Evolutionary conservation across 78 protist species (phyloP), one percentile per base, ranked within the genome.

Genomic region (Planoprotostelium fungivorum): DNA sequence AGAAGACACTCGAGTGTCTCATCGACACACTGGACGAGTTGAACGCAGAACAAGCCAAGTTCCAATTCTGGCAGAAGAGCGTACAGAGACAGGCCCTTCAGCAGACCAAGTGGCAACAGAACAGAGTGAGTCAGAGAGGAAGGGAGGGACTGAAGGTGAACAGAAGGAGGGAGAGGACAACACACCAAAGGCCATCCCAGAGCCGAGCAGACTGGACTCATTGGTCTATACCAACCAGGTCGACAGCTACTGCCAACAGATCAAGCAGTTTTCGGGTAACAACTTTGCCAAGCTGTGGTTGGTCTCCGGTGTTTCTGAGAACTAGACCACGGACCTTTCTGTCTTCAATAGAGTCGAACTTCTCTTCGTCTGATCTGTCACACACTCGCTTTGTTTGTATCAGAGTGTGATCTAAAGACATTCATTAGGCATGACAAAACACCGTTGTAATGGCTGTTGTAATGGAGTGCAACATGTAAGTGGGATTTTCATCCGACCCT

Each of bases 1-100:
- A 94, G 84, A 91, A 93, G 90, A 93, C 87, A n/a, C 84, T 96
- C 63, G 96, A 94, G 87, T 88, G 87, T 88, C 88, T 96, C 91
- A 87, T 94, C 35, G 97, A 94, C 28, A 83, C 94, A 29, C 37
- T 92, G 10, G 97, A 94, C 36, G 94, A 92, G 28, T 90, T 96
- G 38, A 39, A 85, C 51, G 86, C 87, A 1, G 97, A 93, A 31
- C 91, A 92, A 36, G 83, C 73, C 94, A 93, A 93, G 85, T 88
- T 87, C 87, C 63, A 73, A 63, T 39, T 36, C 83, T 89, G 51
- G 73, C 93, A 93, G 90, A 91, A 94, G 35, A 35, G 85, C 36
- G 88, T 73, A 38, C 90, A 92, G 63, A 38, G 85, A 84, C 94
- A 92, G 36, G 88, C 85, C 35, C 36, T 83, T 38, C 31, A 35